Percentiles rank a stretch among this genome's conserved stretches.
Conservation (phyloP, 2,329 filamentous ascomycete species). For the Myriangium duriaei region DNA sequence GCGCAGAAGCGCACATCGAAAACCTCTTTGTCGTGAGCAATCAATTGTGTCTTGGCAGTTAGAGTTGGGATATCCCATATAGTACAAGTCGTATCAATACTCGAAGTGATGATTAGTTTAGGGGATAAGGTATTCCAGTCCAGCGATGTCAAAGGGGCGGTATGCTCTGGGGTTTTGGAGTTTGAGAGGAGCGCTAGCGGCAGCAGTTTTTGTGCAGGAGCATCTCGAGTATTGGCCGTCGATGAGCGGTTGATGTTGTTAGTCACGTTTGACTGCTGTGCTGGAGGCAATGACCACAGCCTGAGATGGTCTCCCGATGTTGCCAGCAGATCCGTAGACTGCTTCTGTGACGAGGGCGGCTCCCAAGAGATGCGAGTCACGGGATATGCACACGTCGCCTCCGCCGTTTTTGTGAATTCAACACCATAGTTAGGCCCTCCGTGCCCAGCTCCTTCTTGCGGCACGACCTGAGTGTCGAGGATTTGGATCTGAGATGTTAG, state of each 20-base stretch:
- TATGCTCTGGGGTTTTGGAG: constrained; percentile 96
- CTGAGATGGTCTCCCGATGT: constrained; percentile 91
- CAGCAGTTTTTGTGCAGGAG: constrained; percentile 66
- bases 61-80: constrained; percentile 99
- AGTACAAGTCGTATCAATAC: constrained; percentile 96
- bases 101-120: constrained; percentile 94
- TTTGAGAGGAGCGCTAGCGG: constrained; percentile 89
- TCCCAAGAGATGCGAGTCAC: constrained; percentile 95
- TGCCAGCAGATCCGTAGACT: constrained; percentile 85
- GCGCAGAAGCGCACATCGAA: constrained; percentile 98
- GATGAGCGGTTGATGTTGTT: constrained; percentile 58
- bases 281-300: constrained; percentile 74
- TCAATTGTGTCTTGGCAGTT: constrained; percentile 94
- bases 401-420: constrained; percentile 86
- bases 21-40: constrained; percentile 97
- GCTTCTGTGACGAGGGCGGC: constrained; percentile 85
- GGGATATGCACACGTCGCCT: constrained; percentile 95
- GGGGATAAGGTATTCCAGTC: constrained; percentile 98
- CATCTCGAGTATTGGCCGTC: constrained; percentile 47
- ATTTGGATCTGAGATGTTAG: constrained; percentile 96
- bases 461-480: constrained; percentile 69
- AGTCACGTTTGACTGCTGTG: constrained; percentile 39
- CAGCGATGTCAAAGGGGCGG: constrained; percentile 85
- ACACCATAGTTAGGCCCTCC: constrained; percentile 62
- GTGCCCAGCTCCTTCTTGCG: constrained; percentile 54